Conservation (phyloP, 2,329 filamentous ascomycete genomes). For the Volutella citrinella region DNA sequence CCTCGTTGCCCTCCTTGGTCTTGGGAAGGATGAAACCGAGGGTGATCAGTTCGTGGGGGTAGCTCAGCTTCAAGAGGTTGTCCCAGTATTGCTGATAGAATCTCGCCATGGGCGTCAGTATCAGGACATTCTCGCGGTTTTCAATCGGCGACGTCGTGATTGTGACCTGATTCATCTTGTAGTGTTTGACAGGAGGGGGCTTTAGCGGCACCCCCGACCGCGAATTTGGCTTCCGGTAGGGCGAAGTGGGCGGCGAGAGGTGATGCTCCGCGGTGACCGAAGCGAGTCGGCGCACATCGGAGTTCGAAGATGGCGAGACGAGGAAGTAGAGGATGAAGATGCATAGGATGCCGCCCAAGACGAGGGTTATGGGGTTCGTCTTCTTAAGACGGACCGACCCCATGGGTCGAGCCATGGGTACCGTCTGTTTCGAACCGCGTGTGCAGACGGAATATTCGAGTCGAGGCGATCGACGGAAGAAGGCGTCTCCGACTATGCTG, state of each 20-base stretch:
- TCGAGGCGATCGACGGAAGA: constrained; percentile 8
- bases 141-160: constrained; percentile 71
- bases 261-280: constrained; percentile 44
- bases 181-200: constrained; percentile 85
- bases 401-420: constrained; percentile 55
- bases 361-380: constrained; percentile 72
- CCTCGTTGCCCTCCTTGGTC: constrained; percentile 85
- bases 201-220: constrained; percentile 28
- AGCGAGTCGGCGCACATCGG: constrained; percentile 45
- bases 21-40: constrained; percentile 96
- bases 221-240: constrained; percentile 39
- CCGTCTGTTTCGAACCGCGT: too few species aligned
- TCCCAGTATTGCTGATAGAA: constrained; percentile 98
- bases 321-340: constrained; percentile 69
- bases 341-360: constrained; percentile 68
- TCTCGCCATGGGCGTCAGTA: constrained; percentile 86
- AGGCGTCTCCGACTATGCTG: constrained; percentile 20
- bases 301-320: constrained; percentile 50
- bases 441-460: too few species aligned
- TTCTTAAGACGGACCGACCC: constrained; percentile 72
- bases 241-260: constrained; percentile 41
- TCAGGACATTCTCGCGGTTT: constrained; percentile 82
- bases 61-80: constrained; percentile 78
- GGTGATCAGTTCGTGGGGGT: constrained; percentile 92
- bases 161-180: constrained; percentile 93